Conservation (phyloP, 2,329 filamentous ascomycete genomes). For the Orbilia brochopaga region DNA sequence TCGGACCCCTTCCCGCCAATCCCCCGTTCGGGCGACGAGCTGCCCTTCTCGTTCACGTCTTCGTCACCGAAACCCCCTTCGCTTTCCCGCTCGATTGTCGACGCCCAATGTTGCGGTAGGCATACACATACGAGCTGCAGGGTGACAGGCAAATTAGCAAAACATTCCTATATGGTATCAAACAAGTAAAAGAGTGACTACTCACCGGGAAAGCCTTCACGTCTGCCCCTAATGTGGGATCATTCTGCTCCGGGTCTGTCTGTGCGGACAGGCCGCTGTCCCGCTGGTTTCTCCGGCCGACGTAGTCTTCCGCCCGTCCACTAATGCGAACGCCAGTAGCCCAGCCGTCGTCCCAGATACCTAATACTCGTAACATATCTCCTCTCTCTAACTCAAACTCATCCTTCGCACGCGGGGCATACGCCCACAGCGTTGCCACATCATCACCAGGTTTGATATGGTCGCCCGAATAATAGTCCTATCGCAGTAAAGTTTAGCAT, state of each 20-base stretch:
- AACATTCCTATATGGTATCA: conserved; percentile 41
- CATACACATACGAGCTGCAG: conserved; percentile 82
- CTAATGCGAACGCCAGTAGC: conserved; percentile 86
- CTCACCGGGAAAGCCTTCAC: conserved; percentile 48
- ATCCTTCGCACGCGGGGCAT: conserved; percentile 89
- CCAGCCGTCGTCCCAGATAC: conserved; percentile 98
- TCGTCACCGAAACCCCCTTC: conserved; percentile 38
- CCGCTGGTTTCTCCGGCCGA: conserved; percentile 76
- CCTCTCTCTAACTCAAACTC: conserved; percentile 92
- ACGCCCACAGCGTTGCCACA: conserved; percentile 93
- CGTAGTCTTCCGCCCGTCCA: conserved; percentile 87
- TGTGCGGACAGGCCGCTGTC: conserved; percentile 83
- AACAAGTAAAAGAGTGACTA: conserved; percentile 57
- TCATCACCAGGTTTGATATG: conserved; percentile 91
- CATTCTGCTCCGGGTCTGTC: conserved; percentile 61
- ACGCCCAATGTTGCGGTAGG: conserved; percentile 92
- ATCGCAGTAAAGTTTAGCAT: conserved; percentile 10
- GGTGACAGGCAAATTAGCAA: conserved; percentile 51
- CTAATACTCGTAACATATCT: conserved; percentile 97
- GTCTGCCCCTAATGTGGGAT: conserved; percentile 47
- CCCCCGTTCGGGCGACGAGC: conserved; percentile 34
- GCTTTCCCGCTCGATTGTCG: conserved; percentile 86
- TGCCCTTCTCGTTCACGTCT: conserved; percentile 42
- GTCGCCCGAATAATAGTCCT: conserved; percentile 94
- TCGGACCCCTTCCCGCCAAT: conserved; percentile 19